Percentiles rank a stretch among this genome's conserved stretches.
phyloP scores from a whole-genome alignment of 768 basidiomycete species.

The Rhodosporidiobolus sp. region DNA sequence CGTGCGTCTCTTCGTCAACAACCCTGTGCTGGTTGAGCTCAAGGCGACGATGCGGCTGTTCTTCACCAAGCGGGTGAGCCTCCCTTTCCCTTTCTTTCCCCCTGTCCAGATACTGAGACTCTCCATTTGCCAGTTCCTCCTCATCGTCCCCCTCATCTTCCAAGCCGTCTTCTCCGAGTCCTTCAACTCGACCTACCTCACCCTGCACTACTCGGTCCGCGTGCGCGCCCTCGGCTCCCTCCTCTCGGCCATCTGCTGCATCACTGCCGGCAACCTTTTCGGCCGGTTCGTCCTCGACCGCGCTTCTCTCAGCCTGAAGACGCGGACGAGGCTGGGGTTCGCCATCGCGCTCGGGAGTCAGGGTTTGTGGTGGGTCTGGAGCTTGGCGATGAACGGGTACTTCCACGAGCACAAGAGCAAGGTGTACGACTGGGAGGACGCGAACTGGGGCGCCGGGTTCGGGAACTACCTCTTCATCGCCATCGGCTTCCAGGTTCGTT shows the following conservation, averaged over 20 bases:
- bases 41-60: slow-evolving; percentile 24
- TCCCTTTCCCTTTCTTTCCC: too few species aligned
- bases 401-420: background rate
- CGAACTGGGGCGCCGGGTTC: slow-evolving; percentile 17
- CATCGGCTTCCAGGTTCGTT: slow-evolving; percentile 12
- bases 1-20: slow-evolving; percentile 23
- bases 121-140: slow-evolving; percentile 7
- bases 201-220: slow-evolving; percentile 28
- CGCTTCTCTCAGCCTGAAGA: slow-evolving; percentile 1
- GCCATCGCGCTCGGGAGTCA: background rate
- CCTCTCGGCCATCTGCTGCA: slow-evolving; percentile 24
- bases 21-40: slow-evolving; percentile 9
- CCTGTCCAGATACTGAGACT: background rate
- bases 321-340: slow-evolving; percentile 3
- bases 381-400: slow-evolving; percentile 3
- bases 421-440: slow-evolving; percentile 20
- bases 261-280: slow-evolving; percentile 23
- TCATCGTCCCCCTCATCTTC: slow-evolving; percentile 27
- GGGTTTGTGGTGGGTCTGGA: slow-evolving; percentile 30
- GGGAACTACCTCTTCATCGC: slow-evolving; percentile 7
- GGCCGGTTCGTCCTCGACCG: slow-evolving; percentile 15
- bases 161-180: slow-evolving; percentile 29
- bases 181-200: slow-evolving; percentile 20
- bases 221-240: slow-evolving; percentile 27
- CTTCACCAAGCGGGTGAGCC: slow-evolving; percentile 15